Evolutionary conservation across 352 stramenopile genomes (phyloP), one percentile per base, ranked within the genome.

Genomic region (Globisporangium polare): DNA sequence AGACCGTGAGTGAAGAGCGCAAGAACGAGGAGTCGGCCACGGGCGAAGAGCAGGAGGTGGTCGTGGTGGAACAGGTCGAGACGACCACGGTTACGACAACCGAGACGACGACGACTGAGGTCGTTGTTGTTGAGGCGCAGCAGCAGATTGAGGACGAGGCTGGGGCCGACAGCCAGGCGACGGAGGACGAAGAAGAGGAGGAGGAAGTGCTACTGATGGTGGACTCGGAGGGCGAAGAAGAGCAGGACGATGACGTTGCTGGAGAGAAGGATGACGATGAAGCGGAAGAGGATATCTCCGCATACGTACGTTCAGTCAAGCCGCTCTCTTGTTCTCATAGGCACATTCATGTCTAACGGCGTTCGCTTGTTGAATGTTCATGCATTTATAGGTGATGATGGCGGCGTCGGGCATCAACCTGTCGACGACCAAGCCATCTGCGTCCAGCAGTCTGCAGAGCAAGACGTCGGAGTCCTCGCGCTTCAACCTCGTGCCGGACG

Each of bases 171-270:
- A 42, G 42, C 55, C 27, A 26, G 31, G 41, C 29, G 17, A 41
- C 62, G 15, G 64, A 53, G 46, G 52, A 64, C 31, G 72, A 53
- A 52, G 52, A 66, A 31, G 72, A 83, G 31, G 72, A 80, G 17
- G 73, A 81, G 37, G 73, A 80, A 22, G 63, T 81, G 51, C 71
- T 83, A 29, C 51, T 83, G 42, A 64, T 83, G 65, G 71, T 83
- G 61, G 70, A 84, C 33, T 75, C 70, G 8, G 69, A 86, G 2
- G 66, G 77, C 2, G 71, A 77, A 29, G 59, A 83, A 13, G 63
- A 73, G 2, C 33, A 71, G 15, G 51, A 64, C 26, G 59, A 65
- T 0, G 53, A 68, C 4, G 56, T 60, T 1, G 73, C 75, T 18
- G 63, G 68, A 18, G 67, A 65, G 4, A 52, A 76, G 12, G 62